Evolutionary conservation across 108 stramenopile species (phyloP).

Genomic region (Nannochloropsis salina): DNA sequence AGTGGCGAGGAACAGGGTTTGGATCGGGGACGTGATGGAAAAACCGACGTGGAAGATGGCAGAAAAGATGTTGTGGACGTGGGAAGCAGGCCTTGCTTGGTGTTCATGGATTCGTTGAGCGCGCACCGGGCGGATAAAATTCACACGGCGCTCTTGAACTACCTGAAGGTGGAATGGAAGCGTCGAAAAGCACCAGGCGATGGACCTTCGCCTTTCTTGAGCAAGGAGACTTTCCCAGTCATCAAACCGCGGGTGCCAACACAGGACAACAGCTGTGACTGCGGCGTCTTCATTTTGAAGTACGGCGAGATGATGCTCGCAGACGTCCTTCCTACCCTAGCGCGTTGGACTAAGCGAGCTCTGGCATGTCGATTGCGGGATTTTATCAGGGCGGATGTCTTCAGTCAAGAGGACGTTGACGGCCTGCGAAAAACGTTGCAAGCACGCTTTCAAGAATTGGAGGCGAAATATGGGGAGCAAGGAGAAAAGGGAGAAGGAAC

Average conservation of each 20-base stretch:
- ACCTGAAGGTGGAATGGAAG: constrained; percentile 29
- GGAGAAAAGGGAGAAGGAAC: not conserved
- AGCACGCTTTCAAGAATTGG: not conserved
- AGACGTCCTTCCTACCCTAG: not conserved
- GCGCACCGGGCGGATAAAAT: constrained; percentile 46
- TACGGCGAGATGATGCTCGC: constrained; percentile 43
- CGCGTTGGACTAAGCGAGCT: not conserved
- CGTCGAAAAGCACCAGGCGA: not conserved
- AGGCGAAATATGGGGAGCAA: not conserved
- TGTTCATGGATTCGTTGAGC: constrained; percentile 53
- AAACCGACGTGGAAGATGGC: no score
- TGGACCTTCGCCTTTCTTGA: not conserved
- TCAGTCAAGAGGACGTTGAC: not conserved
- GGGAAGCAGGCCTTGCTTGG: constrained; percentile 37
- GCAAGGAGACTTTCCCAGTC: constrained; percentile 46
- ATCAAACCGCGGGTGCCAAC: constrained; percentile 51
- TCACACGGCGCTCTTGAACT: not conserved
- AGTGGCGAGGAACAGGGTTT: not conserved
- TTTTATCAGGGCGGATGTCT: not conserved
- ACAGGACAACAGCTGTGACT: constrained; percentile 63
- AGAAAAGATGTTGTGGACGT: not conserved
- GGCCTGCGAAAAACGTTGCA: not conserved
- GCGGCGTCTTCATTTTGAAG: constrained; percentile 59
- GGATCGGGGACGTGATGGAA: no score
- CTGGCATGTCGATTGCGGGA: not conserved